These are phyloP conservation scores for Closterium sp. DNA, from an alignment of 139 green algal species.

Conservation along the genomic window DNA sequence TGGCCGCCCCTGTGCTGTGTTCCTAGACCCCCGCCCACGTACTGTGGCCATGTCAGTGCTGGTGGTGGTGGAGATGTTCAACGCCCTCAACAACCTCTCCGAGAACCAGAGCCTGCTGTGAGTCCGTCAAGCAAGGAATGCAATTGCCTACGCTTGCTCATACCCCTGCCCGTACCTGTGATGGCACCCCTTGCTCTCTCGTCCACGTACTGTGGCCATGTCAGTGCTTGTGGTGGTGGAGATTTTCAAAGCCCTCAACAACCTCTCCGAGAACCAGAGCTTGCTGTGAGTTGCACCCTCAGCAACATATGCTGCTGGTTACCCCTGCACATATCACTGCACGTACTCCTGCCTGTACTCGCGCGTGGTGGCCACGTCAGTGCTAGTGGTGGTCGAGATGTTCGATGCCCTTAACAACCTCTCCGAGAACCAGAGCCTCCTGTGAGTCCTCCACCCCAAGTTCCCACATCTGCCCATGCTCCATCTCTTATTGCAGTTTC, in stretches of 20 bases:
- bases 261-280: neutral
- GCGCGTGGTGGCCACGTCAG: too few species aligned
- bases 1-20: slow-evolving; percentile 70
- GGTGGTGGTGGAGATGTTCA: slow-evolving; percentile 64
- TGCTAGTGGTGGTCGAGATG: neutral
- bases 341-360: too few species aligned
- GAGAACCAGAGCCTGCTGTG: slow-evolving; percentile 57
- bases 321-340: too few species aligned
- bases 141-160: neutral
- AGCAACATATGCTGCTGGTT: too few species aligned
- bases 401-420: neutral
- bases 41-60: slow-evolving; percentile 84
- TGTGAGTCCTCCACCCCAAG: neutral
- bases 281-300: neutral
- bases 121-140: neutral
- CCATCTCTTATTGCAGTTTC: slow-evolving; percentile 82
- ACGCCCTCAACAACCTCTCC: slow-evolving; percentile 59
- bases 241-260: neutral
- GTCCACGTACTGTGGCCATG: too few species aligned
- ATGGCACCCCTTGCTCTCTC: too few species aligned
- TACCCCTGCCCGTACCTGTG: too few species aligned
- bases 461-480: too few species aligned
- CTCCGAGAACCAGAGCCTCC: neutral
- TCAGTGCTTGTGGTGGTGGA: too few species aligned
- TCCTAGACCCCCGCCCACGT: slow-evolving; percentile 63